These are phyloP conservation scores for Irpex sp. DNA, from an alignment of 1,284 basidiomycete genomes.

Conservation along the genomic window DNA sequence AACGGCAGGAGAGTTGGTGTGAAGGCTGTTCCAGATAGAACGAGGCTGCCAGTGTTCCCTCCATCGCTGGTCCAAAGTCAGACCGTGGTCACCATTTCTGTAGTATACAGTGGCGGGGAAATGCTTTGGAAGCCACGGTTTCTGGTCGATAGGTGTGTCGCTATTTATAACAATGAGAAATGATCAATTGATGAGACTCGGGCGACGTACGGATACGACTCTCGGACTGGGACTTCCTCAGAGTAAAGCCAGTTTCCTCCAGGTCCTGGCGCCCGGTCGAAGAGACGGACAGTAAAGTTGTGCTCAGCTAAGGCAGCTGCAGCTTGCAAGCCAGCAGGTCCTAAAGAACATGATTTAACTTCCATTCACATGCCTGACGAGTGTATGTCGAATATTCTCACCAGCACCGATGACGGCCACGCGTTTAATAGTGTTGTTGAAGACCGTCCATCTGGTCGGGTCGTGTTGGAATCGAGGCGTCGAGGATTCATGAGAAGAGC, in stretches of 20 bases:
- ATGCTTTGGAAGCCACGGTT: background rate
- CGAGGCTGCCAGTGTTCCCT: conserved; percentile 5
- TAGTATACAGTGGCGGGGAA: background rate
- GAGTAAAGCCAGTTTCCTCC: conserved; percentile 7
- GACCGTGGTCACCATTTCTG: conserved; percentile 2
- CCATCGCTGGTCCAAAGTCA: conserved; percentile 5
- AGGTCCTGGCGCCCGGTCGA: conserved; percentile 4
- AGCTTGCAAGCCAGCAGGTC: conserved; percentile 5
- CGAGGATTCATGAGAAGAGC: background rate
- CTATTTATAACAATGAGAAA: background rate
- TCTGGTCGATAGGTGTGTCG: background rate
- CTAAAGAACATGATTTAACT: background rate
- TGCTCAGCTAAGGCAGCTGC: conserved; percentile 8
- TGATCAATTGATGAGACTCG: background rate
- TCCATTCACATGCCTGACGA: background rate
- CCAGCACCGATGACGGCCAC: conserved; percentile 7
- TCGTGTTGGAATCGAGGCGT: background rate
- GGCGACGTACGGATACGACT: conserved; percentile 2
- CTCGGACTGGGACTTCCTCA: conserved; percentile 2
- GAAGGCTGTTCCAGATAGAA: conserved; percentile 5
- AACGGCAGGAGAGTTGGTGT: conserved; percentile 6
- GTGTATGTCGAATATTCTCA: background rate
- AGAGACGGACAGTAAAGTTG: background rate
- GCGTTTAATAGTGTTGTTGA: conserved; percentile 3
- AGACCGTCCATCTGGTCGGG: background rate